Percentiles rank a stretch among this genome's conserved stretches.
Evolutionary conservation across 495 filamentous ascomycete species (phyloP).

Genomic region (Delitschia confertaspora): DNA sequence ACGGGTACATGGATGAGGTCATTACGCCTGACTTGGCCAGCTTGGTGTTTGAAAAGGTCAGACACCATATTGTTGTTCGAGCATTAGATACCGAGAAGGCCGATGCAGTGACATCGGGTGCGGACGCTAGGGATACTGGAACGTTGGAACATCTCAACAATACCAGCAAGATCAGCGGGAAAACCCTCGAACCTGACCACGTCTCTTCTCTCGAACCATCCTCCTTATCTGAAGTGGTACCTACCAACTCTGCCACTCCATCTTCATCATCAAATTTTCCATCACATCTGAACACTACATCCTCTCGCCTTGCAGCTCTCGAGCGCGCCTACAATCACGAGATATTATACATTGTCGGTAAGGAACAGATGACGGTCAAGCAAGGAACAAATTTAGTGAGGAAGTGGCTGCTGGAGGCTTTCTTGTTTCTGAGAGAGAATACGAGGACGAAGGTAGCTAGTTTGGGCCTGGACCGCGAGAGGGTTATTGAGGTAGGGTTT

Average conservation of each 20-base stretch:
- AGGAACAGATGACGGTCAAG: conserved; percentile 58
- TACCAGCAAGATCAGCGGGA: neutral
- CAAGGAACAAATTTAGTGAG: conserved; percentile 37
- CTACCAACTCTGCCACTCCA: conserved; percentile 30
- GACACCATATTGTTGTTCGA: conserved; percentile 40
- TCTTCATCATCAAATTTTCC: conserved; percentile 15
- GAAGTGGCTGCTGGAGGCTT: conserved; percentile 43
- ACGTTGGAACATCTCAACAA: conserved; percentile 1
- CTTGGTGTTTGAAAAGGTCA: conserved; percentile 52
- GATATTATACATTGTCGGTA: conserved; percentile 61
- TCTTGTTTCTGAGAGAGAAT: conserved; percentile 62
- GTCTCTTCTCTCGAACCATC: no score
- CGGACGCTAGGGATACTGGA: neutral
- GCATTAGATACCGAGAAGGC: conserved; percentile 8
- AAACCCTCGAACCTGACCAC: conserved; percentile 2
- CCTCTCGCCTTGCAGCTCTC: conserved; percentile 29
- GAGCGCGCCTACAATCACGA: conserved; percentile 52
- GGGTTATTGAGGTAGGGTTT: conserved; percentile 35
- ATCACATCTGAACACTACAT: no score
- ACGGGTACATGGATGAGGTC: conserved; percentile 63
- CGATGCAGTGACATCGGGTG: neutral
- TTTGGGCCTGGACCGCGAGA: conserved; percentile 27
- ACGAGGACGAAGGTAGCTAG: conserved; percentile 33
- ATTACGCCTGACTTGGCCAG: conserved; percentile 52
- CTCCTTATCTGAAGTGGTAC: no score